Conservation (phyloP, 805 yeast genomes). For the Candida oleophila region DNA sequence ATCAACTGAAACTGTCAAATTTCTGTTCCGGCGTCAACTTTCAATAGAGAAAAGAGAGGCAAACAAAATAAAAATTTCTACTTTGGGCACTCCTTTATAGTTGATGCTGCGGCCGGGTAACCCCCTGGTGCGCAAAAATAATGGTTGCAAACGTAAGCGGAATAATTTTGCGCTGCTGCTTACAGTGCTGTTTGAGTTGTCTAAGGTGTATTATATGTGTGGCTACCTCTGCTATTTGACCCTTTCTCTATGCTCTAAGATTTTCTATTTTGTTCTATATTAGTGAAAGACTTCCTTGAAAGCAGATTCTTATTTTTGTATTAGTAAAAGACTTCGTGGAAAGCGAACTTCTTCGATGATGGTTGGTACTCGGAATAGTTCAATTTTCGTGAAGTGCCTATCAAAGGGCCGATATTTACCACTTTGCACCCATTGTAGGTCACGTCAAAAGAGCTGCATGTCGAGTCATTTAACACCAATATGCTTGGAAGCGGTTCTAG, state of each 20-base stretch:
- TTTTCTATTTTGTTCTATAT: no score
- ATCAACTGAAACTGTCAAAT: slow-evolving; percentile 28
- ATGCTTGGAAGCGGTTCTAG: slow-evolving; percentile 77
- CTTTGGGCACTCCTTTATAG: not conserved
- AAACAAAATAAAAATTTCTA: slow-evolving; percentile 1
- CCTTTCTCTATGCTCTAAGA: no score
- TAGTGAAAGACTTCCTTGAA: not conserved
- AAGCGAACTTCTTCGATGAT: slow-evolving; percentile 48
- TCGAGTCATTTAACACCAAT: slow-evolving; percentile 62
- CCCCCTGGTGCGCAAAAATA: not conserved
- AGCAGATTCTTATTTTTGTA: not conserved
- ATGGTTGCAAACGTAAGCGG: not conserved
- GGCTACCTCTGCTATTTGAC: no score
- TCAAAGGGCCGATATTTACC: slow-evolving; percentile 62
- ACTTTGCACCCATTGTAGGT: slow-evolving; percentile 82
- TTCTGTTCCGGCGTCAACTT: slow-evolving; percentile 40
- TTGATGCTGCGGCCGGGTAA: slow-evolving; percentile 4
- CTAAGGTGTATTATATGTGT: no score
- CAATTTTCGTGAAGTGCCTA: slow-evolving; percentile 36
- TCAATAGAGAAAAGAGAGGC: slow-evolving; percentile 22
- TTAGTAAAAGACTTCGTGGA: slow-evolving; percentile 43
- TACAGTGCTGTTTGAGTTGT: no score
- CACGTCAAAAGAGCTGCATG: slow-evolving; percentile 69
- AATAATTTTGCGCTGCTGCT: no score
- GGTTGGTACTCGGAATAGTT: slow-evolving; percentile 77